Evolutionary conservation across 352 stramenopile genomes (phyloP).

Genomic region (Globisporangium cederbergense): DNA sequence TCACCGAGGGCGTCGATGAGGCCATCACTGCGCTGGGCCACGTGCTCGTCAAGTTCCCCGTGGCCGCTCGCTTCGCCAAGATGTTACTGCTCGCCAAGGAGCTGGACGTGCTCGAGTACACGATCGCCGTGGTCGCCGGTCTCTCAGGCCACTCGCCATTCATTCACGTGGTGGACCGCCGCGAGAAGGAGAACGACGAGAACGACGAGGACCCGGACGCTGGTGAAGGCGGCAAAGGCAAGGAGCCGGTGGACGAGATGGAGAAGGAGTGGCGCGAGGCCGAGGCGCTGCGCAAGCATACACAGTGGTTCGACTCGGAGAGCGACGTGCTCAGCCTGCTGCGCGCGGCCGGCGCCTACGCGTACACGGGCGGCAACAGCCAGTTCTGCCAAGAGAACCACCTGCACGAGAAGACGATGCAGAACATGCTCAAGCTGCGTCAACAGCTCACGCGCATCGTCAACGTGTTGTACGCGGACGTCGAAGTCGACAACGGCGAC

Average conservation of each 20-base stretch:
- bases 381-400: conserved; percentile 76
- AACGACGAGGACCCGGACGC: conserved; percentile 22
- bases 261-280: conserved; percentile 71
- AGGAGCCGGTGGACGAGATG: conserved; percentile 58
- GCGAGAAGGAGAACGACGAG: conserved; percentile 42
- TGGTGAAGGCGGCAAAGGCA: conserved; percentile 21
- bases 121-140: conserved; percentile 74
- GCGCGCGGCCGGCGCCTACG: conserved; percentile 73
- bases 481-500: conserved; percentile 28
- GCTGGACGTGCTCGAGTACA: conserved; percentile 70
- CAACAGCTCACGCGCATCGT: conserved; percentile 83
- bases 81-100: conserved; percentile 86
- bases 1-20: conserved; percentile 53
- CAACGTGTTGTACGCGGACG: conserved; percentile 55
- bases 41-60: conserved; percentile 83
- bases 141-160: conserved; percentile 78
- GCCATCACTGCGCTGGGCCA: conserved; percentile 80
- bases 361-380: conserved; percentile 55
- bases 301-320: conserved; percentile 77
- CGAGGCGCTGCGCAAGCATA: conserved; percentile 63
- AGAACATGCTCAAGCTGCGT: conserved; percentile 84
- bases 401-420: conserved; percentile 85
- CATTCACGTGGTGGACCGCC: conserved; percentile 54
- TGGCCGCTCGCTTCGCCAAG: conserved; percentile 85
- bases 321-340: conserved; percentile 80